Evolutionary conservation across 805 yeast genomes (phyloP).

Genomic region (Kluyveromyces wickerhamii): DNA sequence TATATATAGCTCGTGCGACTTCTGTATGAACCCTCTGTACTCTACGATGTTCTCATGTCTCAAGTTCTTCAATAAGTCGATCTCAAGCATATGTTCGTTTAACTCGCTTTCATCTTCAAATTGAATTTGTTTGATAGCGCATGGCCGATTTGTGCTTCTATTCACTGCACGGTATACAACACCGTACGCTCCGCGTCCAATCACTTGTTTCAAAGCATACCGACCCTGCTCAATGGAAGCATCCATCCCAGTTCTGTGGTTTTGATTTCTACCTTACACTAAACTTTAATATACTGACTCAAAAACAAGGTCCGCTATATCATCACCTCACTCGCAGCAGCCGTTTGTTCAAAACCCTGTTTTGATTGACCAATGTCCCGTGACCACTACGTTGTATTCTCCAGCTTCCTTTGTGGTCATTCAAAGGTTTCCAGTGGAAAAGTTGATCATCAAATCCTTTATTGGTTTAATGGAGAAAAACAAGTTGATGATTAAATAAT

Average conservation of each 20-base stretch:
- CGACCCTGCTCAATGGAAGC: conserved; percentile 12
- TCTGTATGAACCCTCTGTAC: conserved; percentile 79
- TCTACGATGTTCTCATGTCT: conserved; percentile 88
- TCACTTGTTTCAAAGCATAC: conserved; percentile 47
- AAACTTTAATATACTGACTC: too few species aligned
- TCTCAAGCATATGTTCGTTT: conserved; percentile 49
- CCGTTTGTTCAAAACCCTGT: too few species aligned
- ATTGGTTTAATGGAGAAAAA: conserved; percentile 5
- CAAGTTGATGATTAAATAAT: not conserved
- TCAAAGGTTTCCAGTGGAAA: conserved; percentile 1
- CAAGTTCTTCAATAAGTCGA: conserved; percentile 64
- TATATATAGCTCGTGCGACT: conserved; percentile 64
- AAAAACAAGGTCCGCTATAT: too few species aligned
- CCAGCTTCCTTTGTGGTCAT: conserved; percentile 5
- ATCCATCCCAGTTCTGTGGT: too few species aligned
- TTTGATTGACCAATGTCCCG: not conserved
- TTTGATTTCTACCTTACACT: too few species aligned
- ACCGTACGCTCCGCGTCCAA: conserved; percentile 92
- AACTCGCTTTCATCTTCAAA: conserved; percentile 69
- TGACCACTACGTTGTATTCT: conserved; percentile 1
- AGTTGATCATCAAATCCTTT: conserved; percentile 4
- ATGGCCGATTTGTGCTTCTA: conserved; percentile 52
- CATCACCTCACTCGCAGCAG: too few species aligned
- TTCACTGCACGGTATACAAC: conserved; percentile 73
- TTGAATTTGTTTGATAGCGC: conserved; percentile 75